Evolutionary conservation across 2,329 filamentous ascomycete species (phyloP).

Genomic region (Exophiala dermatitidis): DNA sequence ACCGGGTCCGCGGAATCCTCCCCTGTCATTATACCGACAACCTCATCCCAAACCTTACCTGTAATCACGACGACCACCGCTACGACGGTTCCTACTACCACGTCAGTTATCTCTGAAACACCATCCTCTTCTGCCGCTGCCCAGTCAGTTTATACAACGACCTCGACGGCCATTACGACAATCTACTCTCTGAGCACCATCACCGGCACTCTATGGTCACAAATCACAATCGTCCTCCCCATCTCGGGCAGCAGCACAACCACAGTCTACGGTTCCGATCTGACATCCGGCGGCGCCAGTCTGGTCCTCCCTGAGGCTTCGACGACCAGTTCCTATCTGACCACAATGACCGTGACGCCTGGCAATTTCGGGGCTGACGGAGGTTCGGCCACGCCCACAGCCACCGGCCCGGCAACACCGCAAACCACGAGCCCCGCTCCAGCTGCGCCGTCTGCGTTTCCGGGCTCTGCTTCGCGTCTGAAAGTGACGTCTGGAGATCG

Average conservation of each 20-base stretch:
- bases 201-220: conserved; percentile 4
- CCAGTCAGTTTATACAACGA: conserved; percentile 5
- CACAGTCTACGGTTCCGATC: conserved; percentile 16
- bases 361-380: not conserved
- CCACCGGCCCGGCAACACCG: not conserved
- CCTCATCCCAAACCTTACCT: not conserved
- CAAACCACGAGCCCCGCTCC: not conserved
- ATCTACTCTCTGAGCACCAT: conserved; percentile 15
- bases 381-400: not conserved
- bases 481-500: not conserved
- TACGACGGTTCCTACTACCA: not conserved
- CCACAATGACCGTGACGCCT: conserved; percentile 10
- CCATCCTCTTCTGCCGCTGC: not conserved
- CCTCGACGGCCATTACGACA: conserved; percentile 8
- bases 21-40: not conserved
- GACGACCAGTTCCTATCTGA: conserved; percentile 6
- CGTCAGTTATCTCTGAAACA: not conserved
- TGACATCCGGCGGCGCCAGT: conserved; percentile 10
- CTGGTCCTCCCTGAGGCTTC: conserved; percentile 15
- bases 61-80: not conserved
- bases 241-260: conserved; percentile 15
- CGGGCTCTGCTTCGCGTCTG: conserved; percentile 4
- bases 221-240: conserved; percentile 16
- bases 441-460: not conserved
- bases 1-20: not conserved